Evolutionary conservation across 148 eudicot species (phyloP), one percentile per base, ranked within the genome.

Genomic region (Cornus suecica): DNA sequence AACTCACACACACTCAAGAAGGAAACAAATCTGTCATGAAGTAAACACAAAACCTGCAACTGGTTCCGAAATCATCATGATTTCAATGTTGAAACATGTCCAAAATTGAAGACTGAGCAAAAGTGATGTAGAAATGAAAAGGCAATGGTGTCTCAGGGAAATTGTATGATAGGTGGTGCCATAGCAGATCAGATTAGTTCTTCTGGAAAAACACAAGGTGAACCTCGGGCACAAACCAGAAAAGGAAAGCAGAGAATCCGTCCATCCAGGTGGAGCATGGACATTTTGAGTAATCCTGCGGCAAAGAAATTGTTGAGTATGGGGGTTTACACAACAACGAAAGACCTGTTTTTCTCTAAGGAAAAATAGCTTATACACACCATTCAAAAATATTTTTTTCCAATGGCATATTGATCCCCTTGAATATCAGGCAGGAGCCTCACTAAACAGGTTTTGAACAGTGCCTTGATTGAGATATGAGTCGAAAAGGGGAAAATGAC

Each of bases 11-110:
- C 22, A 14, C 58, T 58, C 22, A 48, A 69, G 65, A 20, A 34
- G 69, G 45, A 54, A 29, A 52, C 70, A 80, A 75, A 84, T 71
- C 83, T 70, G 71, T 80, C 80, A 79, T 68, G 81, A 80, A 87
- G 82, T 86, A 76, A 84, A 89, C 86, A 87, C 90, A 87, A 86
- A 80, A 88, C 89, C 93, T 91, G 93, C 87, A 77, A 86, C 78
- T 84, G 83, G 84, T 82, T 84, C 86, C 56, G 88, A 81, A 79
- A 84, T 78, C 88, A 82, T 80, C 88, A 88, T 84, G 90, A 82
- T 79, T 84, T 82, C 77, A 86, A 84, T 85, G 90, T 86, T 80
- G 92, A 70, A 81, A 88, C 86, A 83, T 85, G 89, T 85, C 86
- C 81, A 85, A 82, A 81, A 86, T 78, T 80, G 90, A 82, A 81